phyloP scores from a whole-genome alignment of 331 rosid genomes.

The Saraca asoca region DNA sequence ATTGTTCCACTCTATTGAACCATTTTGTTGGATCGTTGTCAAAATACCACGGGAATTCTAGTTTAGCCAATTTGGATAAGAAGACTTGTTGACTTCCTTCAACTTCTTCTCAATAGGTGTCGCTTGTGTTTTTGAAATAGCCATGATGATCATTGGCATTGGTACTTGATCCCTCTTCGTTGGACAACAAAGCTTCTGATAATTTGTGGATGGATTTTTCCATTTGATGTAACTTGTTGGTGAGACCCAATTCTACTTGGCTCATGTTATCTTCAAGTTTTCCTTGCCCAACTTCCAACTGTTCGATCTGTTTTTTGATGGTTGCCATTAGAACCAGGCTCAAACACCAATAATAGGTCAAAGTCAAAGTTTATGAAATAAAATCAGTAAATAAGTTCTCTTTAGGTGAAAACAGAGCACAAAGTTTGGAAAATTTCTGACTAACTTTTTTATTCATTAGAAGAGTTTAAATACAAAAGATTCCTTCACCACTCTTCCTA shows the following conservation, averaged over 20 bases:
- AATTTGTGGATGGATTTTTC: neutral
- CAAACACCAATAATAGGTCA: constrained; percentile 8
- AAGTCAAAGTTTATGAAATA: neutral
- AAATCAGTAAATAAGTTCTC: no score
- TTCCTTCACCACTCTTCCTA: no score
- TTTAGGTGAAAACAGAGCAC: no score
- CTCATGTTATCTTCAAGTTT: neutral
- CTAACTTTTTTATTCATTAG: no score
- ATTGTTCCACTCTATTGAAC: neutral
- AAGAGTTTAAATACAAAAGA: no score
- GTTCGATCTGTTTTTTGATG: neutral
- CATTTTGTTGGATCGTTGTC: neutral
- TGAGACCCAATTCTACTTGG: neutral
- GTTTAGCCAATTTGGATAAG: neutral
- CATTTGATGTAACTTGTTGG: neutral
- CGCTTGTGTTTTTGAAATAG: no score
- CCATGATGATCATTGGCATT: neutral
- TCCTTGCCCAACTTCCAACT: neutral
- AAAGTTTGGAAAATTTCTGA: no score
- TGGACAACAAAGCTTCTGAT: neutral
- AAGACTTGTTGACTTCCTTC: no score
- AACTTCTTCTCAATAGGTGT: neutral
- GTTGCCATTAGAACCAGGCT: neutral
- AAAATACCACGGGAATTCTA: neutral
- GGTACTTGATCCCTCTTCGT: neutral